Evolutionary conservation across 139 green algal species (phyloP), one percentile per base, ranked within the genome.

Genomic region (Haematococcus sp.): DNA sequence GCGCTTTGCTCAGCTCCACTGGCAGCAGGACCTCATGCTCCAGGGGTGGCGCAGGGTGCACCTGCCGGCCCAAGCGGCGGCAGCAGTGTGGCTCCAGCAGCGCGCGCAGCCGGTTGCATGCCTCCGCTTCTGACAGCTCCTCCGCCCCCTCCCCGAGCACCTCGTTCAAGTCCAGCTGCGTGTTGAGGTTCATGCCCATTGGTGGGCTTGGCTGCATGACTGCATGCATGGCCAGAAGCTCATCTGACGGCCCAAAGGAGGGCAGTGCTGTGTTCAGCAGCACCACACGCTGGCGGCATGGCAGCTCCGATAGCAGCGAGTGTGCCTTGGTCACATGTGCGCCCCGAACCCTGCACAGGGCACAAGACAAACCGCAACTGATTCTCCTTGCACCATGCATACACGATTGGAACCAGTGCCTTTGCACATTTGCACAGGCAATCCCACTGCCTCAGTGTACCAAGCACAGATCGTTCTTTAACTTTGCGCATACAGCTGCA

Each of bases 271-370:
- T 43, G 51, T 69, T 67, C 30, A 76, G 56, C 23, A 92, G 73
- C 61, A 92, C 60, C 71, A 92, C 20, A 17, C 81, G 76, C 60
- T 88, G 77, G 27, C 68, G 72, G 70, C 59, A 56, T 52, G 43
- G 34, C 70, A 85, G 60, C 28, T 82, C 76, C 0, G 54, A 22
- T 5, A 83, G 43, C 15, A 61, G 51, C 1, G 67, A 56, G 20
- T n/a, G 13, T 4, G 46, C 44, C 27, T 63, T 30, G 23, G 64
- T 20, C 44, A 71, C 17, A 60, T 16, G 16, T 28, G 33, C 67
- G 7, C 25, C 44, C 17, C 63, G 11, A 3, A 27, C 23, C 33
- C 20, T 22, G 43, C 64, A 13, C 4, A 31, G 25, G 11, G 11
- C 7, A 43, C 4, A 28, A 43, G 20, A n/a, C 4, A 13, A 22